Evolutionary conservation across 495 filamentous ascomycete genomes (phyloP), one percentile per base, ranked within the genome.

Genomic region (Tuber aestivum): DNA sequence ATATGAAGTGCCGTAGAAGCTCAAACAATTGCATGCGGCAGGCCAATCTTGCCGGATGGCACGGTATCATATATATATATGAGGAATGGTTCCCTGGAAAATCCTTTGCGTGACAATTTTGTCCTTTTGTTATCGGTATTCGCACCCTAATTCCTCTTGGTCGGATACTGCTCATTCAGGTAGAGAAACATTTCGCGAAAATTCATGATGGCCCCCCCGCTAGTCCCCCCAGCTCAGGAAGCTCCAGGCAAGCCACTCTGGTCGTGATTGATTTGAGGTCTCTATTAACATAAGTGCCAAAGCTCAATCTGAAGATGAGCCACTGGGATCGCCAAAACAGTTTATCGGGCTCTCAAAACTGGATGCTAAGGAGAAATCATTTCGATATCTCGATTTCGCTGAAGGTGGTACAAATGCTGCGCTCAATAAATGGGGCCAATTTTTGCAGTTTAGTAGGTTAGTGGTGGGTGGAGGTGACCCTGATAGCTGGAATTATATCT

Each of bases 321-420:
- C 27, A 14, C 10, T 0, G 14, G 2, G 4, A 14, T 9, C 9
- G 3, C n/a, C n/a, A 32, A 32, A 61, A 61, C 50, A 61, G 21
- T 32, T 5, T 9, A 27, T 61, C 50, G n/a, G n/a, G 0, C n/a
- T 32, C 50, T 32, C 23, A 32, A 61, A 61, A 61, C 56, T 65
- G 35, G 4, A 65, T 14, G 6, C 56, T 0, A 61, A 32, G n/a
- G 56, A 35, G 14, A 32, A 35, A 23, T 35, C 27, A 65, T 65
- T 65, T 65, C 56, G 56, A 18, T 65, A 65, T 65, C 56, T 65
- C 27, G 56, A 65, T 65, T 65, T 65, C 27, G 56, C 56, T 2
- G 27, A 65, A 18, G 56, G 56, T 32, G 56, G 56, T 10, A 1
- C 56, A 32, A 35, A 65, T 12, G 56, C 56, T 12, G 56, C 56